These are phyloP conservation scores for Podaxis sp. DNA, from an alignment of 768 basidiomycete species.

Conservation along the genomic window DNA sequence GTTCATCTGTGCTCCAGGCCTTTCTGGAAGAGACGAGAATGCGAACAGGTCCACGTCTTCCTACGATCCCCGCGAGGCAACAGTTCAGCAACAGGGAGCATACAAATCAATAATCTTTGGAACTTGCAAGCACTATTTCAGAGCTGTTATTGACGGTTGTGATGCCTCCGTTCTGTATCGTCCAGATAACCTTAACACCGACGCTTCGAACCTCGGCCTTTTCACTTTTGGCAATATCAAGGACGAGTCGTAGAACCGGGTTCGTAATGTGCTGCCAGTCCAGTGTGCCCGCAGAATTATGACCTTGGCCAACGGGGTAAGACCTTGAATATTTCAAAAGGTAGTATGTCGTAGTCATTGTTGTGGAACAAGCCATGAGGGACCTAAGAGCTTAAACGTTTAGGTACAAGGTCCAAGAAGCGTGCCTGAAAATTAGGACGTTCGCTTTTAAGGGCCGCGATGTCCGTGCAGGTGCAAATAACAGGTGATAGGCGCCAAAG, in stretches of 20 bases:
- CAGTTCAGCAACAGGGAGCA: constrained; percentile 6
- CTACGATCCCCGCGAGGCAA: constrained; percentile 33
- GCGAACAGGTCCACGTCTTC: constrained; percentile 77
- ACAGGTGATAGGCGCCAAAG: too few species aligned
- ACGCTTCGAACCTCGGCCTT: constrained; percentile 59
- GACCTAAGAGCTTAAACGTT: background rate
- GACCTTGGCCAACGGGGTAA: constrained; percentile 38
- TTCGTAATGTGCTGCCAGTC: constrained; percentile 85
- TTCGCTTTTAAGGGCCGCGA: background rate
- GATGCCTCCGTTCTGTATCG: constrained; percentile 38
- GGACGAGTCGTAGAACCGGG: constrained; percentile 58
- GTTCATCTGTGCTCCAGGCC: constrained; percentile 26
- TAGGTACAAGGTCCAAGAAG: background rate
- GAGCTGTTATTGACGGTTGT: constrained; percentile 39
- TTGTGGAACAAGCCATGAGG: constrained; percentile 53
- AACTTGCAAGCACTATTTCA: constrained; percentile 69
- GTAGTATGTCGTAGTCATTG: constrained; percentile 54
- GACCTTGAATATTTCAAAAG: constrained; percentile 70
- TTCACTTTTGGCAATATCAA: constrained; percentile 57
- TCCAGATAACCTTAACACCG: constrained; percentile 66
- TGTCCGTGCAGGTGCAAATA: too few species aligned
- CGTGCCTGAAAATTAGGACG: background rate
- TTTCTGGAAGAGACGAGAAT: constrained; percentile 50
- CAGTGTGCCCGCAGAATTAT: constrained; percentile 23
- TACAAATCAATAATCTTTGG: background rate